Conservation (phyloP, 805 yeast genomes). For the Torulaspora franciscae region DNA sequence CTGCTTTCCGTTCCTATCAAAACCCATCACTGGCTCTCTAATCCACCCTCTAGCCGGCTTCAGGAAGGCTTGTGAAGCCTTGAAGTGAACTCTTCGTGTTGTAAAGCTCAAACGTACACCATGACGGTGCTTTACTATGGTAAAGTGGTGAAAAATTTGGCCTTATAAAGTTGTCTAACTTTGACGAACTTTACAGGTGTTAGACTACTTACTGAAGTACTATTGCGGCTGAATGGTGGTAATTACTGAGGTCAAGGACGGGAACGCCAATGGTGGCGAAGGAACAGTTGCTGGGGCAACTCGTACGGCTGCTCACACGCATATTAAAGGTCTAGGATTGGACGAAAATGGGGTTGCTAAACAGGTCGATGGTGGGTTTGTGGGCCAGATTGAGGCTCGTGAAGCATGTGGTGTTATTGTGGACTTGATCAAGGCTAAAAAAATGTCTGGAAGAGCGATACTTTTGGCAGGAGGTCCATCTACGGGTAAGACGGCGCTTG, state of each 20-base stretch:
- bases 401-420: slow-evolving; percentile 95
- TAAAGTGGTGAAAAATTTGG: slow-evolving; percentile 3
- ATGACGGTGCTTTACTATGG: not conserved
- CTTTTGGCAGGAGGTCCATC: slow-evolving; percentile 97
- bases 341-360: slow-evolving; percentile 87
- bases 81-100: not conserved
- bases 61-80: not conserved
- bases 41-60: not conserved
- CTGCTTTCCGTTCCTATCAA: not conserved
- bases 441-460: slow-evolving; percentile 94
- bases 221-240: slow-evolving; percentile 53
- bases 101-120: not conserved
- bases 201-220: not conserved
- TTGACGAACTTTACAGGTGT: not conserved
- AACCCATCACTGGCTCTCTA: not conserved
- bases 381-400: slow-evolving; percentile 66
- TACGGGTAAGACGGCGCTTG: slow-evolving; percentile 96
- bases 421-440: slow-evolving; percentile 85
- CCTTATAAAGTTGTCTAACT: not conserved
- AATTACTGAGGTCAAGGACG: slow-evolving; percentile 68
- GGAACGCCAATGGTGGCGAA: slow-evolving; percentile 42
- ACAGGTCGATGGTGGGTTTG: slow-evolving; percentile 79
- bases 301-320: slow-evolving; percentile 94
- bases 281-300: slow-evolving; percentile 19
- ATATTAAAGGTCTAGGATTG: slow-evolving; percentile 88